Evolutionary conservation across 2,329 filamentous ascomycete genomes (phyloP), one percentile per base, ranked within the genome.

Genomic region (Aspergillus sp.): DNA sequence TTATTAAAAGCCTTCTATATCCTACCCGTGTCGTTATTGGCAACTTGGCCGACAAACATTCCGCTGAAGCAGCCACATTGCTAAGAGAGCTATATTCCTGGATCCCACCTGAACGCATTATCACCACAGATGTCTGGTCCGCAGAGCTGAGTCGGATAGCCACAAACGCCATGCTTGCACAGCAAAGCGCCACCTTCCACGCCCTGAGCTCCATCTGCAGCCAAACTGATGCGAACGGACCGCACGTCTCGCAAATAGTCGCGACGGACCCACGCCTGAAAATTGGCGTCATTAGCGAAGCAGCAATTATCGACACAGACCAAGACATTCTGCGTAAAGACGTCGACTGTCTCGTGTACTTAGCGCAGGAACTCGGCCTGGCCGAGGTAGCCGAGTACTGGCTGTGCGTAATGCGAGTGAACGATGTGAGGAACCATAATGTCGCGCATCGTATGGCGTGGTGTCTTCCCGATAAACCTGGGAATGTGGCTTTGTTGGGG

Each of bases 321-420:
- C 9, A 25, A 15, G 22, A 43, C 7, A n/a, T 4, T 17, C n/a
- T 48, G 30, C 46, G 37, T 12, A 45, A 30, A 5, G 56, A 59
- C 17, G 48, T 59, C 2, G 35, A 41, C 5, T 56, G 56, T 42
- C 5, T 59, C 33, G 47, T 56, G 3, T 50, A 53, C 23, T 35
- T 59, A 12, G 55, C 56, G 5, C 23, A 42, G n/a, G 55, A 52
- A 41, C 20, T 59, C 13, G 53, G 50, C 5, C 23, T 57, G 17
- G 45, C 43, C 7, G 50, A 56, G 12, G 53, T 59, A 3, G 53
- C 52, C 0, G 52, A 52, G 7, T 59, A 59, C 38, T 59, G 56
- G 56, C 30, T 22, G 17, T 23, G 23, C 7, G 52, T 56, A 13
- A 37, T 56, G 6, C 42, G 44, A n/a, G 55, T 59, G 42, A 49